Evolutionary conservation across 2,329 filamentous ascomycete species (phyloP), one percentile per base, ranked within the genome.

Genomic region (Fusarium xylarioides): DNA sequence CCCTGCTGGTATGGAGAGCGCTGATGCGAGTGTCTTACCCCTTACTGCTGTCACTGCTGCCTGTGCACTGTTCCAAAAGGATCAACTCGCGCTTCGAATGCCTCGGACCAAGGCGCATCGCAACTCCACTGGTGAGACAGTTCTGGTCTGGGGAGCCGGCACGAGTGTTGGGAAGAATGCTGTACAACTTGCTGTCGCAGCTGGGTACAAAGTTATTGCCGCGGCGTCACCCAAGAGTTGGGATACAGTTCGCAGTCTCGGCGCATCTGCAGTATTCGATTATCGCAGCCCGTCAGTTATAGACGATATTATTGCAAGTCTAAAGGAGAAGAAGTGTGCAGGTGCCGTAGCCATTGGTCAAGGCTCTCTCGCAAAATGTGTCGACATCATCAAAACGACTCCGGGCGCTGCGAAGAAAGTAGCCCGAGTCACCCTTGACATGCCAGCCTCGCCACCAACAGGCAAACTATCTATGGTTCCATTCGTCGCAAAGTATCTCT

Each of bases 401-500:
- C 46, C 54, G 1, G 8, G 12, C 2, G 63, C 65, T 2, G 19
- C 21, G 1, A 66, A 34, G 2, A 61, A 37, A 0, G 63, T 67
- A 3, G 46, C 46, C 7, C 65, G 67, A 19, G 65, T 67, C 4
- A 61, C 35, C 0, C 7, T 67, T 4, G 54, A 66, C 5, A 67
- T 67, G 65, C 65, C 63, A 2, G 30, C 52, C 0, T 42, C 54
- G 5, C n/a, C 32, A 0, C 65, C 63, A 23, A 61, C 54, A 2
- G 47, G 10, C 4, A 67, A 42, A 2, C 4, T 60, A 7, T 61
- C 65, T 1, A 61, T 67, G 65, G 4, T 67, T 2, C 63, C 63
- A 0, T 67, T 67, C 4, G 63, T 67, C 5, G 63, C 40, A 11
- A 67, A 61, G 15, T 67, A 67, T n/a, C 11, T 67, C 1, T 67